Conservation (phyloP, 2,329 filamentous ascomycete genomes). For the Epichloe festucae region DNA sequence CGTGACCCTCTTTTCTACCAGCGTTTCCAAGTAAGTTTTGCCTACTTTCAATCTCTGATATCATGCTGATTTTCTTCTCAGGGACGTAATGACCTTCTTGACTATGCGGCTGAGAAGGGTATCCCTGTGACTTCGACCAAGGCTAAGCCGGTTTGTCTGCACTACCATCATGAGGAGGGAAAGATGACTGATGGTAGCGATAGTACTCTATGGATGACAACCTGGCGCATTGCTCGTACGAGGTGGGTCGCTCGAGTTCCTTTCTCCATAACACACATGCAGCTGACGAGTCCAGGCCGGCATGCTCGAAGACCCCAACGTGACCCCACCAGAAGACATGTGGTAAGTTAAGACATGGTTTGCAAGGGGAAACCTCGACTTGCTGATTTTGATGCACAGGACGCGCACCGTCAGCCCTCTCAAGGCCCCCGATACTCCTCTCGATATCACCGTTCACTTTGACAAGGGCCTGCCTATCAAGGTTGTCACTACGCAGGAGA, state of each 20-base stretch:
- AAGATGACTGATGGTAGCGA: background rate
- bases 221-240: conserved; percentile 2
- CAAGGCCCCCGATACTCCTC: background rate
- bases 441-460: background rate
- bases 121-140: conserved; percentile 4
- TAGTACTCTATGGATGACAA: conserved; percentile 4
- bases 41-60: background rate
- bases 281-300: background rate
- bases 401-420: conserved; percentile 1
- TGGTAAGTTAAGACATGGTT: background rate
- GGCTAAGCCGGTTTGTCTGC: background rate
- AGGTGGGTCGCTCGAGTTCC: background rate
- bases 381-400: background rate
- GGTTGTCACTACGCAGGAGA: background rate
- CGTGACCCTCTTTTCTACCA: conserved; percentile 2
- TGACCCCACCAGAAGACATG: background rate
- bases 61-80: background rate
- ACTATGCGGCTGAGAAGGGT: conserved; percentile 1
- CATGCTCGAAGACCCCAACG: background rate
- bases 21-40: background rate
- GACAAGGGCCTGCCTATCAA: conserved; percentile 2
- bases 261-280: too few relatives aligned
- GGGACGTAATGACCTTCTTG: conserved; percentile 2
- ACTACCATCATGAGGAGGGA: background rate
- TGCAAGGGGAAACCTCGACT: background rate